Conservation (phyloP, 2,329 filamentous ascomycete genomes). For the Fusarium goolgardi region DNA sequence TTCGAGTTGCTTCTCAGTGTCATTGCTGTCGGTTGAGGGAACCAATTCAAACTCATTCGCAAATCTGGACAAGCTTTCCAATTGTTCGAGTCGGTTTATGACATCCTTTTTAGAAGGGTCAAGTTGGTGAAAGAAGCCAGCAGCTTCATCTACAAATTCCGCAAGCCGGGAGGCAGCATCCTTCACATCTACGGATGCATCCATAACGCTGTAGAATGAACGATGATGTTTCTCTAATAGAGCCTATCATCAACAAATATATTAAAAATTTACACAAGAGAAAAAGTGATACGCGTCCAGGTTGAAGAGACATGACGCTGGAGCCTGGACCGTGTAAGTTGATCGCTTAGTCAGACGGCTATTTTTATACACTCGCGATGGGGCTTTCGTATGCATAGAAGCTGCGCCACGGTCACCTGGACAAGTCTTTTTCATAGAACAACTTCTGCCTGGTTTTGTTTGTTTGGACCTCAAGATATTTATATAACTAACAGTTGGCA, state of each 20-base stretch:
- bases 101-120: background rate
- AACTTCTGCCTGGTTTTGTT: background rate
- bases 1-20: background rate
- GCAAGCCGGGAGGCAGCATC: slow-evolving; percentile 7
- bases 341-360: background rate
- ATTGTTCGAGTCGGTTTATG: background rate
- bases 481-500: no score
- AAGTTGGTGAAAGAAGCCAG: slow-evolving; percentile 8
- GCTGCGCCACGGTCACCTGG: slow-evolving; percentile 1
- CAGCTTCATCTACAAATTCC: slow-evolving; percentile 15
- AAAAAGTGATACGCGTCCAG: background rate
- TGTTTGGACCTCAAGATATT: background rate
- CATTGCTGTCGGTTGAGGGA: background rate
- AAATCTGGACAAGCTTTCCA: background rate
- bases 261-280: background rate
- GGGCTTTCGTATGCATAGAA: background rate
- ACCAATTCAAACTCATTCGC: background rate
- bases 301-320: background rate
- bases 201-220: background rate
- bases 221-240: background rate
- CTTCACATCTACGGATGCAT: background rate
- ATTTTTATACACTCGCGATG: background rate
- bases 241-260: background rate
- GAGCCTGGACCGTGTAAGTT: background rate
- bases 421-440: background rate